Evolutionary conservation across 1,139 yeast genomes (phyloP), one percentile per base, ranked within the genome.

Genomic region (Taphrina sp.): DNA sequence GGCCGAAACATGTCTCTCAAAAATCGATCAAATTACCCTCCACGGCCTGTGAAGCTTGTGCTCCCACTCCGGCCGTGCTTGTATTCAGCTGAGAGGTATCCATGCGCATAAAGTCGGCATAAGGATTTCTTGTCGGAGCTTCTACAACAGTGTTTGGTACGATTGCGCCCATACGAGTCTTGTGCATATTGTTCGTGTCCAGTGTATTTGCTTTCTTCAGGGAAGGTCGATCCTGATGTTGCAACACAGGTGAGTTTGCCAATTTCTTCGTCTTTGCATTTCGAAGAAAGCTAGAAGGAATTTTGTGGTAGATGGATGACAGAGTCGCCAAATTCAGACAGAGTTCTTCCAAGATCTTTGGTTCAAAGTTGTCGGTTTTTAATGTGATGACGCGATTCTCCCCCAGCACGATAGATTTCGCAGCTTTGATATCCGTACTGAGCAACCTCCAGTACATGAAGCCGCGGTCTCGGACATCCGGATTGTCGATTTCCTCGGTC

Each of bases 381-480:
- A 82, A 73, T 8, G 81, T 76, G 12, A 90, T 85, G 1, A 75
- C 70, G 0, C 95, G 95, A 38, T 81, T 67, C 1, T 74, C 72
- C 22, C 81, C 81, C 62, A 82, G 74, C 5, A 88, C 76, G 16
- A 89, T 76, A 44, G 76, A 74, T 61, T 79, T 78, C 58, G 67
- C 74, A 59, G 68, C 69, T 14, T 58, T 57, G 12, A 72, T 67
- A 42, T 74, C 74, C 0, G 81, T 67, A 0, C 94, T 80, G 5
- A 90, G 71, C 26, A 89, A 68, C 56, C 95, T 75, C 95, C 95
- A 86, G 68, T 90, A 90, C 71, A 88, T 81, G 65, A 74, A 85
- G 0, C 94, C 96, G 44, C 96, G 72, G 62, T 87, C 95, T 61
- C 96, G 76, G 14, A 89, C 71, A 69, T 90, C 97, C 0, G 96